Base-by-base conservation (phyloP, 2,329 filamentous ascomycete species). In the Arthrobotrys entomopaga region DNA sequence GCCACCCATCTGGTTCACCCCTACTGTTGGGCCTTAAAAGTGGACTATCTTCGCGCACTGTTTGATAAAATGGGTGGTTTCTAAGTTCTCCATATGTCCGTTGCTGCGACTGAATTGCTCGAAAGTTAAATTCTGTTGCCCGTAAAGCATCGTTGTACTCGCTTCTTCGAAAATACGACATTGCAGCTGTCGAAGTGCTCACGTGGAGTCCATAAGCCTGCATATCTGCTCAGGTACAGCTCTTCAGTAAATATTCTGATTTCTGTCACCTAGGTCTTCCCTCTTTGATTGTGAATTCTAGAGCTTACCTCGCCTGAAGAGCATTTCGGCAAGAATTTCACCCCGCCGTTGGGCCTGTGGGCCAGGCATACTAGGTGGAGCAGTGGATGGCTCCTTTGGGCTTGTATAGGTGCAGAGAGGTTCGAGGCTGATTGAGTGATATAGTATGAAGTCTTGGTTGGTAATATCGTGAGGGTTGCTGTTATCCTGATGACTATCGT, bases 81-180 rank as follows among this genome's bases (percentile, higher is more conserved):
- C 69, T 50, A 1, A 73, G 56, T 8, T 73, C 69, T 10, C 69
- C 69, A 49, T 73, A 73, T 10, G 54, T 58, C 26, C 69, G 34
- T 42, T 73, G 69, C 29, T 73, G 69, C 1, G 69, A 73, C 22
- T 73, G 69, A 11, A 73, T 50, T 48, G 69, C 61, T 48, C 69
- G 61, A 29, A 73, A 73, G 38, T 73, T 73, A 53, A 73, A 73
- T 24, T 73, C 69, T 1, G 69, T 73, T n/a, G 69, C 61, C 16
- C 69, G 60, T 15, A 73, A 24, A n/a, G 69, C 56, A 26, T 73
- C 69, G 20, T 73, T 60, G 26, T 73, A 73, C 16, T 73, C 69
- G 29, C 54, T 65, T 26, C 61, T 59, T 52, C 69, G 54, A 20
- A 73, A 65, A 49, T 73, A 73, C 11, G 69, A 61, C 69, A 73